Evolutionary conservation across 1,284 basidiomycete species (phyloP).

Genomic region (Schizophyllum commune): DNA sequence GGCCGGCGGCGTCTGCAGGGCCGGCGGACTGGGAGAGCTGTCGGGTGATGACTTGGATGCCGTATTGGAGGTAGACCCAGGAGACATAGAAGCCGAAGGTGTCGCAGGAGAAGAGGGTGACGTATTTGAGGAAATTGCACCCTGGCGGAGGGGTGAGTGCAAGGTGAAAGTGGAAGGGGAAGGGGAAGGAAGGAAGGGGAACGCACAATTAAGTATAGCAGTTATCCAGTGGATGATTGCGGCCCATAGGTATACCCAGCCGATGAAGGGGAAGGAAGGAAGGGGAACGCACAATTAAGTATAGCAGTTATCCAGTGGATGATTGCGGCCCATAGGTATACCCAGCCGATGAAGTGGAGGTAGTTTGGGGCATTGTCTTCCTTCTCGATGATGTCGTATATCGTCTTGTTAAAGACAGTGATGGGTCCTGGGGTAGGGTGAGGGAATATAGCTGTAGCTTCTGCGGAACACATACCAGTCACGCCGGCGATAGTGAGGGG

Average conservation of each 20-base stretch:
- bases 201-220: no score
- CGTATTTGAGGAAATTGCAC: constrained; percentile 79
- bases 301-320: constrained; percentile 85
- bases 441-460: neutral
- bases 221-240: constrained; percentile 90
- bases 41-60: constrained; percentile 75
- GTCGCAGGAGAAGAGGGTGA: constrained; percentile 88
- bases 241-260: constrained; percentile 92
- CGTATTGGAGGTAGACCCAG: constrained; percentile 86
- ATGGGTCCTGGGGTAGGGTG: constrained; percentile 55
- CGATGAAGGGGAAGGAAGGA: constrained; percentile 86
- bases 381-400: constrained; percentile 68
- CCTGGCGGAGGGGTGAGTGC: no score
- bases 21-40: constrained; percentile 43
- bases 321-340: constrained; percentile 90
- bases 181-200: no score
- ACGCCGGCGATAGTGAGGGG: constrained; percentile 93
- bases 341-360: constrained; percentile 87
- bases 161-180: no score
- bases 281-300: no score
- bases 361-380: constrained; percentile 61
- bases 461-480: constrained; percentile 48
- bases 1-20: constrained; percentile 39
- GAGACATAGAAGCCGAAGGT: constrained; percentile 92
- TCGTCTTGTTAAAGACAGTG: constrained; percentile 88